A percentile compares a stretch with the other conserved stretches of the same genome.
These are phyloP conservation scores for Tolypocladium cylindrosporum DNA, from an alignment of 2,329 filamentous ascomycete genomes.

Conservation along the genomic window DNA sequence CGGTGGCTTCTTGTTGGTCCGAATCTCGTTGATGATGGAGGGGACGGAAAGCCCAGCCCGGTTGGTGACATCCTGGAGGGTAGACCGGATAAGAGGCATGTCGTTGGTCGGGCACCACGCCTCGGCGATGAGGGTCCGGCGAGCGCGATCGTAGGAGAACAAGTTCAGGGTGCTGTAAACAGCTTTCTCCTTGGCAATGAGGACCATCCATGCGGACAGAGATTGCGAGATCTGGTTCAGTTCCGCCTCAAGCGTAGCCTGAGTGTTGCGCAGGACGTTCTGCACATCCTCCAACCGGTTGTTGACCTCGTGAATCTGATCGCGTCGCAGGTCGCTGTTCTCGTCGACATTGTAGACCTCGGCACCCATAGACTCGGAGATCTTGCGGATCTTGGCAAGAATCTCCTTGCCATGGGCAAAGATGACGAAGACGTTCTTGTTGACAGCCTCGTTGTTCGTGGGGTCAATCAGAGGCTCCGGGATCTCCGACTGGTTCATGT, in stretches of 20 bases:
- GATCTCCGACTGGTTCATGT: constrained; percentile 99
- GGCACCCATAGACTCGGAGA: constrained; percentile 92
- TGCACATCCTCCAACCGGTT: constrained; percentile 81
- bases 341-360: constrained; percentile 96
- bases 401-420: constrained; percentile 98
- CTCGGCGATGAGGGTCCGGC: constrained; percentile 94
- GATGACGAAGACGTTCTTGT: constrained; percentile 99
- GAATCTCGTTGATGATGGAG: constrained; percentile 96
- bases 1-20: constrained; percentile 92
- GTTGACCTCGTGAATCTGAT: constrained; percentile 97
- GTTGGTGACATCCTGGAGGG: constrained; percentile 93
- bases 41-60: constrained; percentile 92
- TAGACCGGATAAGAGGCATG: constrained; percentile 79
- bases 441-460: constrained; percentile 78
- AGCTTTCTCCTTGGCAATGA: constrained; percentile 96
- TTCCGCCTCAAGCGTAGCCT: constrained; percentile 86
- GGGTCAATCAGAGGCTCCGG: constrained; percentile 87
- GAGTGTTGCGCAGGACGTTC: constrained; percentile 90
- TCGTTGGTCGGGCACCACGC: constrained; percentile 95
- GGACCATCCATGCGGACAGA: constrained; percentile 91
- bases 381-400: constrained; percentile 96
- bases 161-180: constrained; percentile 92
- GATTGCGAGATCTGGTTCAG: constrained; percentile 88
- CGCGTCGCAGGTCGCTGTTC: constrained; percentile 87
- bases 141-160: constrained; percentile 91